Conservation (phyloP, 176 grass and related monocot genomes). For the Rhynchospora tenuis region DNA sequence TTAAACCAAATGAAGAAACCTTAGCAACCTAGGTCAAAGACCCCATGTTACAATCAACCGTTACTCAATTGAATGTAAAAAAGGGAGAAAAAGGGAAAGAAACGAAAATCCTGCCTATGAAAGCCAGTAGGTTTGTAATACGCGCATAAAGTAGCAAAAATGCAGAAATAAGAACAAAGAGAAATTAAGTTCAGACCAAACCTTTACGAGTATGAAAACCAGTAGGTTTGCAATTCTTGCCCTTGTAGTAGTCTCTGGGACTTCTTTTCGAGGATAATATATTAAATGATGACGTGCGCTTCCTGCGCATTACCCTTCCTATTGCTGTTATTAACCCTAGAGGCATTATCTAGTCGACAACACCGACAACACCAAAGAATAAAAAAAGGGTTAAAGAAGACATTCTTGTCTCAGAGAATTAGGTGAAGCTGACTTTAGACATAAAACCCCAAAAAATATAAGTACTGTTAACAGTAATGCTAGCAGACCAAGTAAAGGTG, state of each 20-base stretch:
- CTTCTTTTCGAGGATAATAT: constrained; percentile 90
- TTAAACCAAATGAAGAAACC: not conserved
- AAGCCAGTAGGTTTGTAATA: too few relatives aligned
- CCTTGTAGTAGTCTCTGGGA: constrained; percentile 93
- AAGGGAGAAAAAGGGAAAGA: too few relatives aligned
- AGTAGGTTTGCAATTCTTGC: constrained; percentile 97
- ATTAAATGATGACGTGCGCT: constrained; percentile 62
- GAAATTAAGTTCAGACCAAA: constrained; percentile 1
- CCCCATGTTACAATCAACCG: not conserved
- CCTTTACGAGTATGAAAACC: constrained; percentile 98
- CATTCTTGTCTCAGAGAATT: not conserved
- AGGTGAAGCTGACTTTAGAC: not conserved
- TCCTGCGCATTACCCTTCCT: constrained; percentile 71
- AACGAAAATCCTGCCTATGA: too few relatives aligned
- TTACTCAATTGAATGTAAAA: too few relatives aligned
- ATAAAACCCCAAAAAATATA: not conserved
- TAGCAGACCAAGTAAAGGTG: not conserved
- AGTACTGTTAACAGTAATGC: not conserved
- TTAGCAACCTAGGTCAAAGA: not conserved
- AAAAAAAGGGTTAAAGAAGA: not conserved
- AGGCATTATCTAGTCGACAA: constrained; percentile 48
- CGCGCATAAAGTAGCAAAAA: too few relatives aligned
- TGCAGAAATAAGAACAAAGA: not conserved
- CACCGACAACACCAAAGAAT: not conserved
- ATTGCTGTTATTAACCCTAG: constrained; percentile 70